Conservation (phyloP, 768 basidiomycete species). For the Lactarius vividus region DNA sequence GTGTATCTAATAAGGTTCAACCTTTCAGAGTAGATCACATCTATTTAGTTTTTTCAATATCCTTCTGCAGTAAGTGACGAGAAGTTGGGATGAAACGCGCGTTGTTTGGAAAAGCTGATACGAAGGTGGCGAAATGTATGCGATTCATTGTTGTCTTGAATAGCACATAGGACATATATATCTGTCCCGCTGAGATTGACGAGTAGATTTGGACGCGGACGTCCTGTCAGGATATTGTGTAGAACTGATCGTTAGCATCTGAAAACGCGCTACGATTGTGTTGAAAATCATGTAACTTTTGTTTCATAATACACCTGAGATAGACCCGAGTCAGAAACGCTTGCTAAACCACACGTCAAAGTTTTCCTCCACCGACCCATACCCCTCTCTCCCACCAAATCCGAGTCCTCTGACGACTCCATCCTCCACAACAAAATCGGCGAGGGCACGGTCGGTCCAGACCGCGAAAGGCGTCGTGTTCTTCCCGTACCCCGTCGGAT, state of each 20-base stretch:
- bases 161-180: no score
- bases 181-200: no score
- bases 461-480: slow-evolving; percentile 15
- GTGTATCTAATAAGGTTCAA: background rate
- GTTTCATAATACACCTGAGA: no score
- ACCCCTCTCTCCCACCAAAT: background rate
- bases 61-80: background rate
- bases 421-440: slow-evolving; percentile 9
- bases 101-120: background rate
- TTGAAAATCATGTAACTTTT: no score
- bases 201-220: no score
- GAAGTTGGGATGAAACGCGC: background rate
- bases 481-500: slow-evolving; percentile 19
- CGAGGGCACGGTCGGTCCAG: background rate
- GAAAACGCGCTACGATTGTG: no score
- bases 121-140: background rate
- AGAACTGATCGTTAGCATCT: no score
- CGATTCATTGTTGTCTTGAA: slow-evolving; percentile 1
- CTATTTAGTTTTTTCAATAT: slow-evolving; percentile 8
- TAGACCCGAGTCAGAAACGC: no score
- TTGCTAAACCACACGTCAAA: no score
- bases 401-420: slow-evolving; percentile 5
- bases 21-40: background rate
- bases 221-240: no score
- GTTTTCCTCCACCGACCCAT: no score